A percentile compares a stretch with the other conserved stretches of the same genome.
These are phyloP conservation scores for Cladosporium sp. DNA, from an alignment of 2,329 filamentous ascomycete species.

Conservation along the genomic window DNA sequence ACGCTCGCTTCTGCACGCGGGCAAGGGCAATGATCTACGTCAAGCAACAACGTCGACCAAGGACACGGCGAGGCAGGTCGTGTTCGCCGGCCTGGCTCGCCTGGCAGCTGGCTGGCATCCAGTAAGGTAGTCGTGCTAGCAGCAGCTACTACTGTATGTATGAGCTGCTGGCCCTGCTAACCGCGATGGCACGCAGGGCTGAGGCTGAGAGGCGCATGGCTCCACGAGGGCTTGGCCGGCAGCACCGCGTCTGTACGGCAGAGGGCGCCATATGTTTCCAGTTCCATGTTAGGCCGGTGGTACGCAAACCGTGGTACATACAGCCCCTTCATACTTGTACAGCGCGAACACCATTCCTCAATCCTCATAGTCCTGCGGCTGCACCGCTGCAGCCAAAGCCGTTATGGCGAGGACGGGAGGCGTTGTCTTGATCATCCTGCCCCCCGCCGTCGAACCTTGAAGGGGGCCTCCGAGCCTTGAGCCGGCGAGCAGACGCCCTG, in stretches of 20 bases:
- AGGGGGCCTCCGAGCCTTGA: too few species aligned
- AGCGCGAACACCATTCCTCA: too few species aligned
- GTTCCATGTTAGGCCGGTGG: neutral
- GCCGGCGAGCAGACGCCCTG: too few species aligned
- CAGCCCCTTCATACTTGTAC: too few species aligned
- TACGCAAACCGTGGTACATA: too few species aligned
- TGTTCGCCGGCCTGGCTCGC: neutral
- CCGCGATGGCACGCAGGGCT: constrained; percentile 9
- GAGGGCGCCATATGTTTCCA: neutral
- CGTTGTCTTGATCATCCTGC: constrained; percentile 12
- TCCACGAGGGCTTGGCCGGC: constrained; percentile 12
- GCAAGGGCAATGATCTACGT: constrained; percentile 3
- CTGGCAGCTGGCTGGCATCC: neutral
- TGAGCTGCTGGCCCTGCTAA: neutral
- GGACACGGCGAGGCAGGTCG: neutral
- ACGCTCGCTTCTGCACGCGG: constrained; percentile 11
- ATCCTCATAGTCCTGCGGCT: too few species aligned
- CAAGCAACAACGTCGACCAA: neutral
- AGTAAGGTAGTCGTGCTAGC: too few species aligned
- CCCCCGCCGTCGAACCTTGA: neutral
- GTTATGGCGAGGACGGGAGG: constrained; percentile 8
- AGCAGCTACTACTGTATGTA: too few species aligned
- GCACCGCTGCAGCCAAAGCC: constrained; percentile 5
- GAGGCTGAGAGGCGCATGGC: constrained; percentile 11
- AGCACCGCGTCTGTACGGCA: neutral